phyloP scores from a whole-genome alignment of 768 basidiomycete genomes.

The Candolleomyces efflorescens region DNA sequence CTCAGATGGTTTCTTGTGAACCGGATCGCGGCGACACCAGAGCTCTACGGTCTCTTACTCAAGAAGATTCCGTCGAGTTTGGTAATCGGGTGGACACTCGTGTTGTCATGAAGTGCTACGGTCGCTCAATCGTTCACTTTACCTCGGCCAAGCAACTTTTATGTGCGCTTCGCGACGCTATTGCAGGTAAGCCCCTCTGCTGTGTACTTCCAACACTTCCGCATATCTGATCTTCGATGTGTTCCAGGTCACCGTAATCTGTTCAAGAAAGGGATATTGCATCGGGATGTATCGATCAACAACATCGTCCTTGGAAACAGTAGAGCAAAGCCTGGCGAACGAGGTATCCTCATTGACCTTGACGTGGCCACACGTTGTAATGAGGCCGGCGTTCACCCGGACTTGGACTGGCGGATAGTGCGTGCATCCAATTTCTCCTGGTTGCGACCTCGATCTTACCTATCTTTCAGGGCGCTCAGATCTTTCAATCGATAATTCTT shows the following conservation, averaged over 20 bases:
- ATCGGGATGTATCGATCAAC: background rate
- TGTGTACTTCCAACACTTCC: background rate
- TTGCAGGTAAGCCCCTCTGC: conserved; percentile 5
- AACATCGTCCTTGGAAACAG: background rate
- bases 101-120: conserved; percentile 7
- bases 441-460: too few species aligned
- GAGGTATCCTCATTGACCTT: conserved; percentile 5
- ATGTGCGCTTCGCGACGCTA: conserved; percentile 9
- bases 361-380: conserved; percentile 1
- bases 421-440: background rate
- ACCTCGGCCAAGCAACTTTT: background rate
- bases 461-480: background rate
- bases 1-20: background rate
- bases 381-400: background rate
- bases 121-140: conserved; percentile 3
- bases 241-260: background rate
- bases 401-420: background rate
- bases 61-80: too few species aligned
- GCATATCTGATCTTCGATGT: too few species aligned
- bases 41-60: too few species aligned
- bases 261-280: background rate
- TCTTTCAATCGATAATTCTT: background rate
- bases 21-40: background rate
- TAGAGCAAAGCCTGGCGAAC: background rate
- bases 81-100: background rate